A percentile compares a stretch with the other conserved stretches of the same genome.
Evolutionary conservation across 768 basidiomycete species (phyloP).

Genomic region (Collybiopsis luxurians): DNA sequence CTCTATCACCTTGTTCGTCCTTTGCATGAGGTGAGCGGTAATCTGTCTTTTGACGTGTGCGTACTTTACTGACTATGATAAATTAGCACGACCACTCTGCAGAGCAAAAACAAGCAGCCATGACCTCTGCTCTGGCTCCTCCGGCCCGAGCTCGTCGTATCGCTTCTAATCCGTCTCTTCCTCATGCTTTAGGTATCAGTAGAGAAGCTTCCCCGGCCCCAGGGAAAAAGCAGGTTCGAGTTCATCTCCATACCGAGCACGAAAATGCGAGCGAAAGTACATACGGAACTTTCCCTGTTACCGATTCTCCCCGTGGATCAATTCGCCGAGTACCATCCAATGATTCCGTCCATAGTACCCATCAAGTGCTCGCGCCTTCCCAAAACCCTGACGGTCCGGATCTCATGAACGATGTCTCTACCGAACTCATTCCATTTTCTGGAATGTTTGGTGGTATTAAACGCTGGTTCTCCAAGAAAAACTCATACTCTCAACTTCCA

Average conservation of each 20-base stretch:
- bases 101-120: slow-evolving; percentile 7
- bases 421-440: slow-evolving; percentile 26
- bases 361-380: slow-evolving; percentile 7
- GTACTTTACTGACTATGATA: neutral
- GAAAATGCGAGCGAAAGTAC: neutral
- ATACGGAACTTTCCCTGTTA: slow-evolving; percentile 9
- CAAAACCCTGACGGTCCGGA: slow-evolving; percentile 8
- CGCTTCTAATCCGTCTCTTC: slow-evolving; percentile 10
- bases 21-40: slow-evolving; percentile 24
- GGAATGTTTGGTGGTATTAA: slow-evolving; percentile 13
- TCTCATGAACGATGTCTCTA: slow-evolving; percentile 15
- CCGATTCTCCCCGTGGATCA: neutral
- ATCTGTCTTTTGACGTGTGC: slow-evolving; percentile 11
- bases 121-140: neutral
- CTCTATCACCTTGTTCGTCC: slow-evolving; percentile 35
- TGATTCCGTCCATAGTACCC: neutral
- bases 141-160: slow-evolving; percentile 8
- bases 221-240: neutral
- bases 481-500: neutral
- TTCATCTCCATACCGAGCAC: neutral
- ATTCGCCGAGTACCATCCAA: slow-evolving; percentile 4
- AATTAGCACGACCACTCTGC: slow-evolving; percentile 9
- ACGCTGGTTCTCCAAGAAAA: slow-evolving; percentile 4
- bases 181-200: neutral
- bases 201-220: neutral